Conservation (phyloP, 176 grass and related monocot genomes). For the Triticum aestivum region IWGSC_CS_RefSeq_v2.1 NC_057803.1:36589502-36590001, state of each 20-base stretch:
- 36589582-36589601: slow-evolving; percentile 25
- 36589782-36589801: slow-evolving; percentile 70
- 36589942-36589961: slow-evolving; percentile 92
- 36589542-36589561: neutral
- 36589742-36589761: slow-evolving; percentile 60
- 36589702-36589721: slow-evolving; percentile 39
- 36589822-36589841: slow-evolving; percentile 91
- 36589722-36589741: slow-evolving; percentile 74
- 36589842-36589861: slow-evolving; percentile 66
- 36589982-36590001: slow-evolving; percentile 72
- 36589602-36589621: slow-evolving; percentile 16
- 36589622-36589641: slow-evolving; percentile 21
- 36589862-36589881: slow-evolving; percentile 71
- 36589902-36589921: slow-evolving; percentile 88
- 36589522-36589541: neutral
- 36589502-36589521: slow-evolving; percentile 37
- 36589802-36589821: slow-evolving; percentile 63
- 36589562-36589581: neutral
- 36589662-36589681: slow-evolving; percentile 37
- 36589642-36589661: neutral
- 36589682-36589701: slow-evolving; percentile 26
- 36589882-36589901: slow-evolving; percentile 90
- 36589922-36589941: slow-evolving; percentile 75
- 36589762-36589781: slow-evolving; percentile 53
- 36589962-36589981: slow-evolving; percentile 73